Base-by-base conservation (phyloP, 2,329 filamentous ascomycete genomes). In the Dactylellina cionopaga region DNA sequence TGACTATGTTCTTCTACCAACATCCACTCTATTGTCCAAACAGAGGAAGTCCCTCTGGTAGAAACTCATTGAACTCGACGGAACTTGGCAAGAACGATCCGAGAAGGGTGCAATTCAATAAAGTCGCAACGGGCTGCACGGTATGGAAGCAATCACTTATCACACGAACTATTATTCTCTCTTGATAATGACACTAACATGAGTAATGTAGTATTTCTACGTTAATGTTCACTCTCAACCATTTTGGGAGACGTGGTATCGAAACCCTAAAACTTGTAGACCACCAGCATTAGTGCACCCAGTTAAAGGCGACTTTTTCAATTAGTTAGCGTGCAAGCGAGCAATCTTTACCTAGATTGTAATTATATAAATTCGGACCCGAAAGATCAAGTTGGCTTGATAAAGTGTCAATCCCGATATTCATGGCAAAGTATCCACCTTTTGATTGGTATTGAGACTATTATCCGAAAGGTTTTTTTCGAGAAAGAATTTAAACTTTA, bases 181-280 rank as follows among this genome's bases (percentile, higher is more conserved):
- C 4, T 41, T 52, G 13, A 17, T 39, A 19, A 51, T 17, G 25
- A 3, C 17, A 19, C 46, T 13, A 2, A 25, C 2, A 24, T 25
- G n/a, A n/a, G n/a, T n/a, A n/a, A n/a, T n/a, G n/a, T 10, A 63
- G 58, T 63, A 63, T 19, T 63, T 29, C 44, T 63, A 52, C 24
- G 44, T 63, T n/a, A 52, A 63, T n/a, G 9, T 51, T 13, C 58
- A 63, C 11, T 39, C 44, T 9, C 31, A 63, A 35, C 58, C 58
- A 2, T 63, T 63, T 25, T 63, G 58, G 58, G 58, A 52, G 17
- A 41, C 29, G 1, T 63, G 44, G 58, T 52, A 63, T 13, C 13
- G 24, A 31, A 33, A 24, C 17, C 44, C 22, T 1, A 37, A 39
- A 22, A 27, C 29, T 2, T 63, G 44, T 15, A 22, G 44, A 17